phyloP scores from a whole-genome alignment of 108 stramenopile species.

The Nitzschia sp. region DNA sequence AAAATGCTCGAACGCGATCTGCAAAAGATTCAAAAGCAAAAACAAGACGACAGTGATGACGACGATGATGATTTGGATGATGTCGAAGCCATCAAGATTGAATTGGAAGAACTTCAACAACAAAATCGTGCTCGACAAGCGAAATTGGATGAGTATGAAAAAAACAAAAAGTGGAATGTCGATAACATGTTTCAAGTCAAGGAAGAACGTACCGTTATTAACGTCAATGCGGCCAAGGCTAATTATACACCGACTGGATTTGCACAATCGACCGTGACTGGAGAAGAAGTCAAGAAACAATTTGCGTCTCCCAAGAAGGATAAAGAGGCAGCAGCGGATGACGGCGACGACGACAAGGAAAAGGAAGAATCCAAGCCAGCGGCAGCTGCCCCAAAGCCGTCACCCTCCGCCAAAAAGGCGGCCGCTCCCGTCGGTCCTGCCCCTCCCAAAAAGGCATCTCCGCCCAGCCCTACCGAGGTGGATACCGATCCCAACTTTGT shows the following conservation, averaged over 20 bases:
- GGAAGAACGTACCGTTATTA: constrained; percentile 93
- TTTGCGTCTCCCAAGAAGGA: constrained; percentile 25
- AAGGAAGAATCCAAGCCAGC: background rate
- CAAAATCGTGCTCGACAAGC: constrained; percentile 60
- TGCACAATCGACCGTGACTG: constrained; percentile 51
- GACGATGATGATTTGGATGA: constrained; percentile 90
- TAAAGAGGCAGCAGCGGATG: constrained; percentile 17
- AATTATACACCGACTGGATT: constrained; percentile 76
- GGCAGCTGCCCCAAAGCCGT: constrained; percentile 16
- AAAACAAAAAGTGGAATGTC: constrained; percentile 97
- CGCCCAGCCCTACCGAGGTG: constrained; percentile 33
- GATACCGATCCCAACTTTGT: constrained; percentile 66
- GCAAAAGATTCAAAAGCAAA: constrained; percentile 44
- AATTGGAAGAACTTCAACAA: constrained; percentile 73
- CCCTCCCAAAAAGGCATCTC: constrained; percentile 4
- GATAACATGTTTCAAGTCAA: constrained; percentile 96
- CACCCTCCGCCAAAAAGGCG: constrained; percentile 24
- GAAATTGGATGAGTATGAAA: constrained; percentile 90
- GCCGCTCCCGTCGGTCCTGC: constrained; percentile 19
- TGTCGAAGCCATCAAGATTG: constrained; percentile 74
- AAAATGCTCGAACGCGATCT: constrained; percentile 73
- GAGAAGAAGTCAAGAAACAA: constrained; percentile 38
- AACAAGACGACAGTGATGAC: constrained; percentile 47
- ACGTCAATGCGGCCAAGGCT: constrained; percentile 65
- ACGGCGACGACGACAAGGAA: background rate